phyloP scores from a whole-genome alignment of 257 asterid genomes.

The Solanum arcanum region DNA sequence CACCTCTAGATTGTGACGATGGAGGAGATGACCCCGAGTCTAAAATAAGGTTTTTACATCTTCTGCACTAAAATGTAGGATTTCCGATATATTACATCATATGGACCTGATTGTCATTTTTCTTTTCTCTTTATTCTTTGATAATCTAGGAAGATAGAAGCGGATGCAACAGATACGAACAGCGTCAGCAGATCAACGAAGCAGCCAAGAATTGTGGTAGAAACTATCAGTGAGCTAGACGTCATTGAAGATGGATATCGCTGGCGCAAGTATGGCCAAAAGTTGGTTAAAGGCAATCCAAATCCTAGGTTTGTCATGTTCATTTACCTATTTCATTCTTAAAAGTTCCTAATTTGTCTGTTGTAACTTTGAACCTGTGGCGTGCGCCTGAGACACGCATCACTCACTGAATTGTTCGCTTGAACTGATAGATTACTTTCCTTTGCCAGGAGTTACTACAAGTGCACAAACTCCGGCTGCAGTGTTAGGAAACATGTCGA shows the following conservation, averaged over 20 bases:
- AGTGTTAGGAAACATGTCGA: conserved; percentile 73
- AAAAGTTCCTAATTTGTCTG: neutral
- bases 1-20: conserved; percentile 44
- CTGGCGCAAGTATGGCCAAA: conserved; percentile 96
- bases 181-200: conserved; percentile 46
- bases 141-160: conserved; percentile 36
- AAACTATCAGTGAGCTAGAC: conserved; percentile 83
- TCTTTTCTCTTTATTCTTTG: neutral
- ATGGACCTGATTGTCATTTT: neutral
- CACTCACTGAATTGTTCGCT: neutral
- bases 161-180: conserved; percentile 17
- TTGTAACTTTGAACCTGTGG: neutral
- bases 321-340: neutral
- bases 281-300: conserved; percentile 91
- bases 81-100: neutral
- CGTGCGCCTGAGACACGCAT: neutral
- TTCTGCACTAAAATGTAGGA: neutral
- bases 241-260: conserved; percentile 85
- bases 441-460: conserved; percentile 72
- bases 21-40: conserved; percentile 76
- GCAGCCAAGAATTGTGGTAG: conserved; percentile 85
- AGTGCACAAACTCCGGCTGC: conserved; percentile 74
- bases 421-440: neutral
- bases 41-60: conserved; percentile 52
- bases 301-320: conserved; percentile 58